A percentile compares a stretch with the other conserved stretches of the same genome.
These are phyloP conservation scores for Paspalum notatum DNA, from an alignment of 176 grass and related monocot species.

Conservation along the genomic window DNA sequence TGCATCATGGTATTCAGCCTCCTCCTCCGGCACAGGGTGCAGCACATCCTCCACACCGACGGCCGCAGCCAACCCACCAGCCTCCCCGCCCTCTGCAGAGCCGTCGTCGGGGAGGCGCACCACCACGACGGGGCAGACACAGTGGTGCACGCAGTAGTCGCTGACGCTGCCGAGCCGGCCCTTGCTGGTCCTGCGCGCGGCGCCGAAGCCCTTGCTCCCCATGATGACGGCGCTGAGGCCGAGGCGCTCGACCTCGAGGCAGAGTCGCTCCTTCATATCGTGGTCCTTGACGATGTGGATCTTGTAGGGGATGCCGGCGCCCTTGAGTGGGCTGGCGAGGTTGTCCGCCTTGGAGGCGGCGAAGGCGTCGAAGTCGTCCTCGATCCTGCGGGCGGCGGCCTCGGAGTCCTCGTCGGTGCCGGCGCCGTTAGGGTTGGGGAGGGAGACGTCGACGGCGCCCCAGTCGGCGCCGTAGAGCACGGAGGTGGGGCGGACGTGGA, in stretches of 20 bases:
- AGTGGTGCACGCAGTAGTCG: constrained; percentile 97
- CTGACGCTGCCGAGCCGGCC: constrained; percentile 92
- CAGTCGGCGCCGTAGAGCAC: constrained; percentile 94
- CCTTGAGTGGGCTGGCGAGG: constrained; percentile 77
- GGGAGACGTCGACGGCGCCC: constrained; percentile 76
- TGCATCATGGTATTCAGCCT: constrained; percentile 82
- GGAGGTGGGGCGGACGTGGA: constrained; percentile 88
- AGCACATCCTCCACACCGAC: constrained; percentile 53
- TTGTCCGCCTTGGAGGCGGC: constrained; percentile 71
- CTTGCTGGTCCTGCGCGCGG: constrained; percentile 62
- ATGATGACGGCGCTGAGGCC: constrained; percentile 90
- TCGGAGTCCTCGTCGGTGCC: constrained; percentile 49
- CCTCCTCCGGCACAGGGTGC: constrained; percentile 82
- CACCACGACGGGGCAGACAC: constrained; percentile 91
- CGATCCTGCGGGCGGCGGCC: constrained; percentile 60
- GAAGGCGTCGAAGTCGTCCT: constrained; percentile 80
- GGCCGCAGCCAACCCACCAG: neutral
- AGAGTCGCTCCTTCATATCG: constrained; percentile 98
- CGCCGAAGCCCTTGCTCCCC: constrained; percentile 94
- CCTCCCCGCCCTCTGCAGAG: constrained; percentile 28
- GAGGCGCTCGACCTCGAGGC: constrained; percentile 96
- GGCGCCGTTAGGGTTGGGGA: constrained; percentile 50
- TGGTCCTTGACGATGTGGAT: constrained; percentile 95
- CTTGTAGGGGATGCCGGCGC: constrained; percentile 79
- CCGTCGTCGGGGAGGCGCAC: constrained; percentile 77